These are phyloP conservation scores for Claviceps fusiformis DNA, from an alignment of 2,329 filamentous ascomycete genomes.

Conservation along the genomic window DNA sequence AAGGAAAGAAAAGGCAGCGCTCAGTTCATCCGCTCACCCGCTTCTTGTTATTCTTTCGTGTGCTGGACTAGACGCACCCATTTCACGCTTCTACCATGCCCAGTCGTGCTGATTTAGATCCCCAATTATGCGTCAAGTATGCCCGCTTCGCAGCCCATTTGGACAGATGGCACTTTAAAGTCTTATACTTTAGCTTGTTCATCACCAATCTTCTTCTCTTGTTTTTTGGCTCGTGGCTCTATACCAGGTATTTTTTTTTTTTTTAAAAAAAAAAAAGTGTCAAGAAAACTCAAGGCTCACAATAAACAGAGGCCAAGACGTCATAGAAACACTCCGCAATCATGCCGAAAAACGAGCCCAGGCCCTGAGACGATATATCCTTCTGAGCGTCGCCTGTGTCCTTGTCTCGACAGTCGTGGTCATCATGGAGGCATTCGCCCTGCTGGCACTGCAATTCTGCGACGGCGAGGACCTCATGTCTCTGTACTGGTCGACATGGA, in stretches of 20 bases:
- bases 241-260: constrained; percentile 21
- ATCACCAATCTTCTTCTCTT: constrained; percentile 28
- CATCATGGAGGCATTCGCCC: constrained; percentile 40
- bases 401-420: constrained; percentile 29
- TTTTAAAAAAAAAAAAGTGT: no score
- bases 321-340: constrained; percentile 23
- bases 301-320: constrained; percentile 18
- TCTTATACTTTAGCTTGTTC: constrained; percentile 34
- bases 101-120: constrained; percentile 8
- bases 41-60: no score
- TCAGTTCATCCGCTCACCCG: no score
- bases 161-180: constrained; percentile 27
- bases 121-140: constrained; percentile 23
- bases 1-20: no score
- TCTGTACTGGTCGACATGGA: constrained; percentile 49
- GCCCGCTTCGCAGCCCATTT: constrained; percentile 31
- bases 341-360: constrained; percentile 18
- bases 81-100: neutral
- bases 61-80: no score
- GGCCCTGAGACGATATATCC: constrained; percentile 28
- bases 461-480: constrained; percentile 46
- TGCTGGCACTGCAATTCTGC: constrained; percentile 43
- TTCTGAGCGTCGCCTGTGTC: constrained; percentile 30
- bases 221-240: constrained; percentile 29
- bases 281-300: no score